Evolutionary conservation across 2,329 filamentous ascomycete species (phyloP), one percentile per base, ranked within the genome.

Genomic region (Beauveria medogensis): DNA sequence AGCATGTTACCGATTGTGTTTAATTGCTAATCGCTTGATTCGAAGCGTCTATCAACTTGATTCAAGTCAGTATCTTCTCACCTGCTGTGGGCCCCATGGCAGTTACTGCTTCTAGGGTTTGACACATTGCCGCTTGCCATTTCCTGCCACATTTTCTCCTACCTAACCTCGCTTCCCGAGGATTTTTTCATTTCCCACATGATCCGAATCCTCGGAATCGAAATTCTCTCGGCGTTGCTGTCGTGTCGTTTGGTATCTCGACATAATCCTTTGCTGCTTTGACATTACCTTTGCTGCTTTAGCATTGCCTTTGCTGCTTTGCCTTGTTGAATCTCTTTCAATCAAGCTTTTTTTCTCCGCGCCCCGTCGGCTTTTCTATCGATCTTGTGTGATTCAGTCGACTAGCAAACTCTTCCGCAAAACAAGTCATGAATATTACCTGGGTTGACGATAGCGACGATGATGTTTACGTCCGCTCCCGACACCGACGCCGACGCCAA

Each of bases 21-120:
- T 8, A 10, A 43, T 43, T 30, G 20, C 22, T n/a, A n/a, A 18
- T 22, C n/a, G 20, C 14, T 10, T 24, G 12, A 9, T 30, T 44
- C 8, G 10, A 30, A 10, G 18, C 12, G 12, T 24, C 16, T 14
- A 14, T 4, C 22, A 3, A 14, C 20, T 28, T 30, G 12, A 8
- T n/a, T 14, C 40, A 40, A 18, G 20, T 59, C 57, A 59, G 48
- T 26, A 16, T 52, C 57, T 53, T 37, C 28, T 59, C 57, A 59
- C 48, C 24, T 59, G 18, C n/a, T 16, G 57, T 53, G 57, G 57
- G 57, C 8, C 50, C 50, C 14, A 7, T 12, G 3, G 37, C 48
- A 46, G 40, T 59, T 2, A 59, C n/a, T 59, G 37, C 48, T 37
- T 22, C 26, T 20, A 46, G 40, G 40, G 40, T 51, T 47, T 47